A percentile compares a stretch with the other conserved stretches of the same genome.
These are phyloP conservation scores for Gossypium davidsonii DNA, from an alignment of 441 rosid species.

Conservation along the genomic window DNA sequence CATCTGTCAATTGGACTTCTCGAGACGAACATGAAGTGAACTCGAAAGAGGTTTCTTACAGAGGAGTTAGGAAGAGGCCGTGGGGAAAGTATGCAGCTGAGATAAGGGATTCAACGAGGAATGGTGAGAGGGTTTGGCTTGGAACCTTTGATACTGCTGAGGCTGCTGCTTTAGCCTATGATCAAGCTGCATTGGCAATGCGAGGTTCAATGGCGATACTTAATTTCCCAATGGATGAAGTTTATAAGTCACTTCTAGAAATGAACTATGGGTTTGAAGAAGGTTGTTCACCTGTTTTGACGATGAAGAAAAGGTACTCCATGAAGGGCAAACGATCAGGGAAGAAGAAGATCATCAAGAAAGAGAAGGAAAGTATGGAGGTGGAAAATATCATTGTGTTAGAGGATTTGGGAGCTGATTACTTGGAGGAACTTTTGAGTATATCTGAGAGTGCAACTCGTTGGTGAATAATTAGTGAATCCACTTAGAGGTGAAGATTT, in stretches of 20 bases:
- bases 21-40: slow-evolving; percentile 25
- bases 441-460: slow-evolving; percentile 2
- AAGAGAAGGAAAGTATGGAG: slow-evolving; percentile 19
- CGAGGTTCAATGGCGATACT: slow-evolving; percentile 35
- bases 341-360: slow-evolving; percentile 26
- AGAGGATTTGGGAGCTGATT: slow-evolving; percentile 43
- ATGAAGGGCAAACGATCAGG: slow-evolving; percentile 23
- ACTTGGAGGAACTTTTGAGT: slow-evolving; percentile 37
- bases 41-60: slow-evolving; percentile 21
- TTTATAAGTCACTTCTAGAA: slow-evolving; percentile 29
- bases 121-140: slow-evolving; percentile 42
- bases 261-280: slow-evolving; percentile 20
- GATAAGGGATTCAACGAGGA: slow-evolving; percentile 44
- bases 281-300: slow-evolving; percentile 37
- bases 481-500: neutral
- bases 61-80: slow-evolving; percentile 43
- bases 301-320: slow-evolving; percentile 35
- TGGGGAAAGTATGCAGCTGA: slow-evolving; percentile 52
- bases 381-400: slow-evolving; percentile 29
- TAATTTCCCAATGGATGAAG: slow-evolving; percentile 34
- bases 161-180: slow-evolving; percentile 46
- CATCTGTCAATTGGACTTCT: neutral
- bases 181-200: slow-evolving; percentile 46
- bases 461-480: neutral
- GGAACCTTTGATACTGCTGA: slow-evolving; percentile 44